Percentiles rank a stretch among this genome's conserved stretches.
Conservation (phyloP, 345 rosid species). For the Euphorbia lathyris region DNA sequence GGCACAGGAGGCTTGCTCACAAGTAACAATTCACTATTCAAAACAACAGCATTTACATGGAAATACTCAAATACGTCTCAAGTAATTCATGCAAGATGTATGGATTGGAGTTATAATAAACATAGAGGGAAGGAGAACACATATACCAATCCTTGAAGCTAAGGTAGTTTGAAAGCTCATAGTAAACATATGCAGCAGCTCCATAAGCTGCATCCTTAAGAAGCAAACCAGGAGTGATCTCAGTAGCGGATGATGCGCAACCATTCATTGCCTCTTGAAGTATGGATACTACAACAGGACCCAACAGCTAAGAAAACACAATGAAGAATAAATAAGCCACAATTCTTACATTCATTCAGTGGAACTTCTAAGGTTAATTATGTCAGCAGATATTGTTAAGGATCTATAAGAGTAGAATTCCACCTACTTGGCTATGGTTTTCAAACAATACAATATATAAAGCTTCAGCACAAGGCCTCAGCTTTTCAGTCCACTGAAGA, state of each 20-base stretch:
- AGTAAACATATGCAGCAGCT: constrained; percentile 96
- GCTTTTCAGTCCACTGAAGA: constrained; percentile 97
- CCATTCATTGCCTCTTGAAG: constrained; percentile 94
- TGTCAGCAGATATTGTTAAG: not conserved
- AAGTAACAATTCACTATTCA: not conserved
- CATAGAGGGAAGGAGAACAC: constrained; percentile 10
- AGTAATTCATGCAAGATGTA: not conserved
- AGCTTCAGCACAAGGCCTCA: constrained; percentile 98
- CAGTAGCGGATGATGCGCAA: constrained; percentile 78
- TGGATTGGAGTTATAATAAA: constrained; percentile 12
- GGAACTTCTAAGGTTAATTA: not conserved
- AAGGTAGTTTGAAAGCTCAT: constrained; percentile 94
- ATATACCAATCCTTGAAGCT: constrained; percentile 89
- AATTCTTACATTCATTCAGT: constrained; percentile 8
- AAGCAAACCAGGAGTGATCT: constrained; percentile 78
- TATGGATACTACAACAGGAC: constrained; percentile 85
- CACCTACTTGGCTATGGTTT: constrained; percentile 89
- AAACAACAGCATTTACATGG: not conserved
- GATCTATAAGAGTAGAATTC: constrained; percentile 17
- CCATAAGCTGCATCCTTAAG: constrained; percentile 97
- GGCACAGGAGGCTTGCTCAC: not conserved
- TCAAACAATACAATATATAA: constrained; percentile 94
- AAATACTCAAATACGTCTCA: not conserved
- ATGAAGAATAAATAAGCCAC: constrained; percentile 21
- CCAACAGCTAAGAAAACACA: constrained; percentile 60